These are phyloP conservation scores for Leishmania lainsoni DNA, from an alignment of 208 protist genomes.

Conservation along the genomic window DNA sequence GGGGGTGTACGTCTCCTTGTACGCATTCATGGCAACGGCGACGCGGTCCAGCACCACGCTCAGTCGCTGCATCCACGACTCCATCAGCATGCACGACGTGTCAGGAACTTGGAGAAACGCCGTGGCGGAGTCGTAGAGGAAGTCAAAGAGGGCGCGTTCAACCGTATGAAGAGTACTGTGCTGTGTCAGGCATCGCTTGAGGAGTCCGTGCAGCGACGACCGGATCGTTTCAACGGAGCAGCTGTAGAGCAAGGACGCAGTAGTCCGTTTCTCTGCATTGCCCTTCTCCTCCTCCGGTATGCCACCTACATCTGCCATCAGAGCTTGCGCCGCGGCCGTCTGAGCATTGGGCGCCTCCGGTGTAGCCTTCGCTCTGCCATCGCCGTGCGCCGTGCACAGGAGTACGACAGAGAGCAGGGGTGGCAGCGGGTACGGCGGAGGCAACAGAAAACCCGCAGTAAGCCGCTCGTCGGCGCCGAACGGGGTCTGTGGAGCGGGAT, in stretches of 20 bases:
- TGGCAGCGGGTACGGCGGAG: constrained; percentile 44
- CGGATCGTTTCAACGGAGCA: constrained; percentile 62
- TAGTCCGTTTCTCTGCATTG: neutral
- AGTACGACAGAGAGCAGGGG: constrained; percentile 65
- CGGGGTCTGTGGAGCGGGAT: constrained; percentile 32
- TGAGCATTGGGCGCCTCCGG: neutral
- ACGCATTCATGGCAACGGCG: constrained; percentile 57
- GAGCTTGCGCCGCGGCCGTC: neutral
- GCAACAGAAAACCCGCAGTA: constrained; percentile 37
- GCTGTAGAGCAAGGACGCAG: constrained; percentile 53
- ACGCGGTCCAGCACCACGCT: constrained; percentile 56
- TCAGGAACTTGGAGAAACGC: constrained; percentile 68
- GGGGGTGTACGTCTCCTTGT: constrained; percentile 69
- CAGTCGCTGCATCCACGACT: constrained; percentile 60
- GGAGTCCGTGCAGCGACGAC: constrained; percentile 57
- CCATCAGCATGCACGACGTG: constrained; percentile 50
- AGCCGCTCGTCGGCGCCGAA: constrained; percentile 55
- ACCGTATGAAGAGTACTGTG: constrained; percentile 89
- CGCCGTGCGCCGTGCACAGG: constrained; percentile 41
- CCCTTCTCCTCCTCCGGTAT: constrained; percentile 3
- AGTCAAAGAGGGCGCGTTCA: constrained; percentile 89
- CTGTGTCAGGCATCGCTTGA: constrained; percentile 73
- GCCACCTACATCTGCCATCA: neutral
- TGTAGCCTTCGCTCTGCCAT: neutral
- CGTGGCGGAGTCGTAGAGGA: constrained; percentile 87